Evolutionary conservation across 31 red algal genomes (phyloP), one percentile per base, ranked within the genome.

Genomic region (Porphyra umbilicalis): DNA sequence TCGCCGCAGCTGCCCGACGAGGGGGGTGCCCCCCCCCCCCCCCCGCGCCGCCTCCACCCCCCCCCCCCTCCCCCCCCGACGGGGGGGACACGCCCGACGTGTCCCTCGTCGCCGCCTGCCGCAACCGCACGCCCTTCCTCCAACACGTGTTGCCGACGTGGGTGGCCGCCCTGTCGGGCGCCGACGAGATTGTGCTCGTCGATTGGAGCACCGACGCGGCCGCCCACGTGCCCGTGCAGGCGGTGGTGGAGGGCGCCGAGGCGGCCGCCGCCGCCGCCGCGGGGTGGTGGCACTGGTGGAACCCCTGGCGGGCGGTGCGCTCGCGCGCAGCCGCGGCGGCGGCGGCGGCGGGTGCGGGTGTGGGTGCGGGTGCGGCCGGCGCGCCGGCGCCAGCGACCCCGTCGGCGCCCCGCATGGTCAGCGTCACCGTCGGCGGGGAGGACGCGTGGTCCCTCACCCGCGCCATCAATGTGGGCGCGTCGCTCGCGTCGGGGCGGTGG

Each of bases 381-480:
- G 25, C 57, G 13, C 57, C 25, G 57, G 0, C 57, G 57, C 20
- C 57, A n/a, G 25, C 42, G 9, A 4, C 42, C 16, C 5, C 57
- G 16, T 71, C 57, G 57, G 30, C 57, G 57, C 68, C 79, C 34
- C 79, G 80, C 30, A 38, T 91, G 29, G 18, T 81, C 9, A 85
- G 86, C 79, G 84, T 91, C 36, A 83, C 84, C 32, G 75, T 91
- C 33, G 36, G 39, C 31, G 83, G 86, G 31, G 44, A 87, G 38
- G 83, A 75, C 46, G 71, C 57, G 16, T 96, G 93, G 93, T 81
- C 88, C 15, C 74, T 96, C 34, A 81, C 93, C 15, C 86, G 88
- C 31, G 93, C 93, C 20, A 88, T 91, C 79, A 96, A 96, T 88
- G 75, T 96, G 34, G 93, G 79, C 14, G 82, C 83, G 29, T 39